Conservation (phyloP, 2,329 filamentous ascomycete genomes). For the Graphilbum sp. region DNA sequence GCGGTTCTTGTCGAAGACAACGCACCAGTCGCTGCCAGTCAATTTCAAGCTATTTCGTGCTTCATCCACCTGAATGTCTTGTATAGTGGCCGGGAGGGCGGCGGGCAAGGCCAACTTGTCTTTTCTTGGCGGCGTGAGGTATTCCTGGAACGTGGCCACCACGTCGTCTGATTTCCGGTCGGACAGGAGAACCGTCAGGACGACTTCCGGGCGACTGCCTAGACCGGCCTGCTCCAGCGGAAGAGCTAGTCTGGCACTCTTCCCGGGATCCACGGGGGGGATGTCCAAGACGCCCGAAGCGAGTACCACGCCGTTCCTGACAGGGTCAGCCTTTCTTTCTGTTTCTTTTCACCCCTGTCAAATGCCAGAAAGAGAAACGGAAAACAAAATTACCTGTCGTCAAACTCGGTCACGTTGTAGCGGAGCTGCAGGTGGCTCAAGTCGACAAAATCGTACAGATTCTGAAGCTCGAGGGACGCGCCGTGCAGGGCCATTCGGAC, state of each 20-base stretch:
- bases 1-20: constrained; percentile 27
- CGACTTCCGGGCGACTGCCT: neutral
- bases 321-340: neutral
- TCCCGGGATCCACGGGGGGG: constrained; percentile 22
- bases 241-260: constrained; percentile 17
- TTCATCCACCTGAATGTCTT: neutral
- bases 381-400: constrained; percentile 17
- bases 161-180: constrained; percentile 28
- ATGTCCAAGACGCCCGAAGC: constrained; percentile 22
- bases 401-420: constrained; percentile 27
- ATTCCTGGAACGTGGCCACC: constrained; percentile 36
- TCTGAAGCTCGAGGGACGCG: constrained; percentile 18
- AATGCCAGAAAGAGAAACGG: neutral
- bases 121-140: constrained; percentile 16
- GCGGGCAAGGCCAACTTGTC: constrained; percentile 5
- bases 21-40: constrained; percentile 16
- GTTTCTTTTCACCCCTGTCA: no score
- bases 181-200: constrained; percentile 2
- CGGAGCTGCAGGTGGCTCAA: constrained; percentile 24
- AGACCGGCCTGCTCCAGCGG: constrained; percentile 27
- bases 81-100: neutral
- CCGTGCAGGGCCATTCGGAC: constrained; percentile 22
- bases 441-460: constrained; percentile 31
- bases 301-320: constrained; percentile 10
- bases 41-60: neutral